A percentile compares a stretch with the other conserved stretches of the same genome.
These are phyloP conservation scores for Xanthoconium purpureum DNA, from an alignment of 768 basidiomycete genomes.

Conservation along the genomic window DNA sequence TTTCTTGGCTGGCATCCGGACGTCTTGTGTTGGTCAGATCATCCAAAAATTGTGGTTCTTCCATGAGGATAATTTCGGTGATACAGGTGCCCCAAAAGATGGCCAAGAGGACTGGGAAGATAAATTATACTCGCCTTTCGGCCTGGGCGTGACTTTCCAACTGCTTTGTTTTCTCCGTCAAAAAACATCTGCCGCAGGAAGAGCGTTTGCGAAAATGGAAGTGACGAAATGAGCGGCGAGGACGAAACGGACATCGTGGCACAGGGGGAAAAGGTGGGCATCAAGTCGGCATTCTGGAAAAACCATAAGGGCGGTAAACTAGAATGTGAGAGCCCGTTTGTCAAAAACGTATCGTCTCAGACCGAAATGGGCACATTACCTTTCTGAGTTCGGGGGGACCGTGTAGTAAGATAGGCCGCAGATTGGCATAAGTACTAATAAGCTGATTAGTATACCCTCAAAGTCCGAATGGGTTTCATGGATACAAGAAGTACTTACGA, in stretches of 20 bases:
- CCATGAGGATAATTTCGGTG: too few relatives aligned
- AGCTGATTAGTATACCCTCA: background rate
- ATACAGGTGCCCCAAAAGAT: too few relatives aligned
- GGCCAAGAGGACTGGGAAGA: too few relatives aligned
- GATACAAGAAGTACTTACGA: background rate
- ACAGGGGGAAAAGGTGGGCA: background rate
- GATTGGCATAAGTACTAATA: background rate
- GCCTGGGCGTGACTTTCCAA: too few relatives aligned
- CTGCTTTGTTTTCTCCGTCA: too few relatives aligned
- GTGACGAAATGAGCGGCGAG: background rate
- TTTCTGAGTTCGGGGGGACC: background rate
- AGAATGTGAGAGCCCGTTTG: background rate
- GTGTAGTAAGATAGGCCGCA: background rate
- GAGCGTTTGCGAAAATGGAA: background rate
- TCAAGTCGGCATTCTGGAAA: background rate
- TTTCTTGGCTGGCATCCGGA: too few relatives aligned
- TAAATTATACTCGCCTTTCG: too few relatives aligned
- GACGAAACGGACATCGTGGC: background rate
- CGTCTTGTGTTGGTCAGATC: too few relatives aligned
- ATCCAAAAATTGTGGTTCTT: too few relatives aligned
- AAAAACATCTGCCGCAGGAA: background rate
- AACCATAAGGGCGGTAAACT: background rate
- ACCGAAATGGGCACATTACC: background rate
- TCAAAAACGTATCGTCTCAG: background rate
- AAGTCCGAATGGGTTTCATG: background rate